phyloP scores from a whole-genome alignment of 306 rosid species.

The Ormosia semicastrata region DNA sequence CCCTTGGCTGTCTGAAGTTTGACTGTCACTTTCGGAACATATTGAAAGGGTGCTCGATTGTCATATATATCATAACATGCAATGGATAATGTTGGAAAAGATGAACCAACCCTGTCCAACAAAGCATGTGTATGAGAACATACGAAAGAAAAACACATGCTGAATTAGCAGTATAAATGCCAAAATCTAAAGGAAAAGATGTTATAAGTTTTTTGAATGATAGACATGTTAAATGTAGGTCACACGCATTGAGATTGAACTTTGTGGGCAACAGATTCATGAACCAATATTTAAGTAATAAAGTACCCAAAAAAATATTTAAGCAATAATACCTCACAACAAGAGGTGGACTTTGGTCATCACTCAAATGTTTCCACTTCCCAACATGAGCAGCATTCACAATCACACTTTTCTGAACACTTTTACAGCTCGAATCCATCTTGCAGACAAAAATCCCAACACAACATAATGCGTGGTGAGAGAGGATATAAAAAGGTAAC shows the following conservation, averaged over 20 bases:
- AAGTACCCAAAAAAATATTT: no score
- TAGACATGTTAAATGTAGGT: not conserved
- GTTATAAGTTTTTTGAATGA: not conserved
- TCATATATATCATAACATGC: slow-evolving; percentile 34
- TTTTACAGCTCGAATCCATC: slow-evolving; percentile 32
- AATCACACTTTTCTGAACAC: slow-evolving; percentile 17
- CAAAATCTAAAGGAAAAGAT: not conserved
- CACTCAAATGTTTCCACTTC: slow-evolving; percentile 24
- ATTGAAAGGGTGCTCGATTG: slow-evolving; percentile 29
- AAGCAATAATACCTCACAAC: slow-evolving; percentile 34
- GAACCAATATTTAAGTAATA: not conserved
- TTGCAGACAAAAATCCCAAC: slow-evolving; percentile 13
- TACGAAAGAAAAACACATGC: not conserved
- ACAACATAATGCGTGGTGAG: slow-evolving; percentile 12
- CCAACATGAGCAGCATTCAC: slow-evolving; percentile 30
- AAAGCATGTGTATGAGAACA: not conserved
- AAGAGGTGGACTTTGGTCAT: not conserved
- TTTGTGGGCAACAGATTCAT: not conserved
- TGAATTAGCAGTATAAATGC: not conserved
- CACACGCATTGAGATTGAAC: not conserved
- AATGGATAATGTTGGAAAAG: slow-evolving; percentile 27
- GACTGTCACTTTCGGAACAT: slow-evolving; percentile 24
- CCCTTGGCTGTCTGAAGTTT: slow-evolving; percentile 14
- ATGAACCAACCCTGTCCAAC: slow-evolving; percentile 48
- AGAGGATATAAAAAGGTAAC: not conserved